Percentiles rank a stretch among this genome's conserved stretches.
These are phyloP conservation scores for Magnolia changhungtana DNA, from an alignment of 164 flowering plant species.

Conservation along the genomic window DNA sequence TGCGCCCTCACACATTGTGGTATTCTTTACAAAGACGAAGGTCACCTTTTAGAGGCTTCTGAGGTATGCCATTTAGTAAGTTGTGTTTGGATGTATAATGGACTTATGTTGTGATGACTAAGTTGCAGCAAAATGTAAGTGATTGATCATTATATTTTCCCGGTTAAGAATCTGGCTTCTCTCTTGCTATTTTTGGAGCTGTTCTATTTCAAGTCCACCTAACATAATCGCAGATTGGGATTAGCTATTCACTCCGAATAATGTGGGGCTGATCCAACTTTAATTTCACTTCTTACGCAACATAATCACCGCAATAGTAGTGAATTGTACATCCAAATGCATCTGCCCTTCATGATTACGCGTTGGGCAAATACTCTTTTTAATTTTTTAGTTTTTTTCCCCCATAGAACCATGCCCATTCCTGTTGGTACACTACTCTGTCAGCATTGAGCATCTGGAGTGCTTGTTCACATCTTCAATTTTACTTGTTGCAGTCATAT, in stretches of 20 bases:
- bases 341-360: not conserved
- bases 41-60: slow-evolving; percentile 88
- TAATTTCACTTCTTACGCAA: not conserved
- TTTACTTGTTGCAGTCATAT: slow-evolving; percentile 61
- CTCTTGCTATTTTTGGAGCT: not conserved
- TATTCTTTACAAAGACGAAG: slow-evolving; percentile 90
- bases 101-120: not conserved
- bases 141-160: too few relatives aligned
- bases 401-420: not conserved
- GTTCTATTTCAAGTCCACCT: not conserved
- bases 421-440: not conserved
- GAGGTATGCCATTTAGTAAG: slow-evolving; percentile 54
- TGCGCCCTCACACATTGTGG: slow-evolving; percentile 97
- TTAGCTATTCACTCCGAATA: too few relatives aligned
- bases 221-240: too few relatives aligned
- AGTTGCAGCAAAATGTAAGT: not conserved
- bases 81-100: not conserved
- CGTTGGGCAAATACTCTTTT: not conserved
- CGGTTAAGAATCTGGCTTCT: not conserved
- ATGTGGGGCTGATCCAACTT: not conserved
- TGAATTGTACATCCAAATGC: not conserved
- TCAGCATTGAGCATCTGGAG: slow-evolving; percentile 1
- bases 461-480: not conserved
- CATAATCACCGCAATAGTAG: not conserved
- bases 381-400: too few relatives aligned